Percentiles rank a stretch among this genome's conserved stretches.
These are phyloP conservation scores for Terana coerulea DNA, from an alignment of 768 basidiomycete species.

Conservation along the genomic window DNA sequence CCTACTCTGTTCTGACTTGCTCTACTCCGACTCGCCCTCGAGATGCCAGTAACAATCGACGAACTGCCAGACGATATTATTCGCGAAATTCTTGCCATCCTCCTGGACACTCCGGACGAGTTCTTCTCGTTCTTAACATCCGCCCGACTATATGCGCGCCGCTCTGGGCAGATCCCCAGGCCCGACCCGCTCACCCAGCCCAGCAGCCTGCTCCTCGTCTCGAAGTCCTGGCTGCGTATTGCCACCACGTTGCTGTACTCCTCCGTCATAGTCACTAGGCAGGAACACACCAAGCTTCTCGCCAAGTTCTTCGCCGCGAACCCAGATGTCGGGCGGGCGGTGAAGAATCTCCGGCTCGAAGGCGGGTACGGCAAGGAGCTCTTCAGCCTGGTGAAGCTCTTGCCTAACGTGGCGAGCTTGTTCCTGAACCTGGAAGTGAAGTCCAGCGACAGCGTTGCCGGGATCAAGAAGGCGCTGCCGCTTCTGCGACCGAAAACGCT, in stretches of 20 bases:
- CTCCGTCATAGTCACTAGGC: background rate
- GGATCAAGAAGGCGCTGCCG: background rate
- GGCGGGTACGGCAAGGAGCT: background rate
- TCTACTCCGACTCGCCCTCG: background rate
- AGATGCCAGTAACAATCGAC: background rate
- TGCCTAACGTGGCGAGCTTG: background rate
- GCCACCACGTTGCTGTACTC: conserved; percentile 1
- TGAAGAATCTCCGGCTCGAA: background rate
- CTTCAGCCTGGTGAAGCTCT: background rate
- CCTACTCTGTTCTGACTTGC: too few relatives aligned
- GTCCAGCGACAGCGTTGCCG: background rate
- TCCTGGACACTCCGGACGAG: background rate
- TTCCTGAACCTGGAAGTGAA: background rate
- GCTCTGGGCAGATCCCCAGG: too few relatives aligned
- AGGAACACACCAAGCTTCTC: background rate
- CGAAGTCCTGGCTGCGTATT: conserved; percentile 1
- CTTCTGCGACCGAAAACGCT: background rate
- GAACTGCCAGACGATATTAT: background rate
- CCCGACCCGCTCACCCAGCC: too few relatives aligned
- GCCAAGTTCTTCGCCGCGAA: background rate
- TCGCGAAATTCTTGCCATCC: background rate
- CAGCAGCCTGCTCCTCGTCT: conserved; percentile 1
- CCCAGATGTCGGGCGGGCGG: background rate
- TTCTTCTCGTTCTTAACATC: background rate
- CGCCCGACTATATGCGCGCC: background rate